These are phyloP conservation scores for Chaetomiaceae sp. DNA, from an alignment of 2,329 filamentous ascomycete species.

Conservation along the genomic window DNA sequence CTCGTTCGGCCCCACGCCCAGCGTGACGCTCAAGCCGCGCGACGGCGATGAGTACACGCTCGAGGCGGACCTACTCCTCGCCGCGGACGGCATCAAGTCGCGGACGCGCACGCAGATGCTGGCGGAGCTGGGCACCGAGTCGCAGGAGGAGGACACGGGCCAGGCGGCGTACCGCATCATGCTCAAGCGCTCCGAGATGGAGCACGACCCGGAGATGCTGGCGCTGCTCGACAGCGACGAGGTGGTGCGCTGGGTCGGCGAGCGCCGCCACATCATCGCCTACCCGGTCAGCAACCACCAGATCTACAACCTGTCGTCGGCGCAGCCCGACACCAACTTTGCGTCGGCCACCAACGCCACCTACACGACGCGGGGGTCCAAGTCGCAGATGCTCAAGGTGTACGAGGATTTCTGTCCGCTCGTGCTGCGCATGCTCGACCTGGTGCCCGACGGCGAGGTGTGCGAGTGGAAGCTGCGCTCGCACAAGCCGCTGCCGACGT, in stretches of 20 bases:
- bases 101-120: conserved; percentile 50
- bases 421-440: conserved; percentile 54
- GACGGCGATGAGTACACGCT: conserved; percentile 51
- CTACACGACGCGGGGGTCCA: conserved; percentile 61
- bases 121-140: conserved; percentile 44
- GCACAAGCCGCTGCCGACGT: conserved; percentile 52
- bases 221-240: conserved; percentile 62
- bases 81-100: conserved; percentile 54
- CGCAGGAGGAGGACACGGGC: conserved; percentile 62
- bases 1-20: conserved; percentile 55
- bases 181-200: conserved; percentile 63
- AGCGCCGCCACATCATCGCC: conserved; percentile 70
- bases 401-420: conserved; percentile 58
- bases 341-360: conserved; percentile 53
- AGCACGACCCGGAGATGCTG: conserved; percentile 61
- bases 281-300: conserved; percentile 67
- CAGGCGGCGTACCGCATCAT: conserved; percentile 79
- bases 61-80: conserved; percentile 50
- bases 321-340: conserved; percentile 59
- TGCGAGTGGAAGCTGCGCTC: conserved; percentile 62
- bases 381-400: conserved; percentile 56
- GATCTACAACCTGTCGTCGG: conserved; percentile 61
- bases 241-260: conserved; percentile 72
- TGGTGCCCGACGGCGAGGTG: conserved; percentile 59
- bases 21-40: conserved; percentile 56